Base-by-base conservation (phyloP, 306 rosid species). In the Abrus precatorius region DNA sequence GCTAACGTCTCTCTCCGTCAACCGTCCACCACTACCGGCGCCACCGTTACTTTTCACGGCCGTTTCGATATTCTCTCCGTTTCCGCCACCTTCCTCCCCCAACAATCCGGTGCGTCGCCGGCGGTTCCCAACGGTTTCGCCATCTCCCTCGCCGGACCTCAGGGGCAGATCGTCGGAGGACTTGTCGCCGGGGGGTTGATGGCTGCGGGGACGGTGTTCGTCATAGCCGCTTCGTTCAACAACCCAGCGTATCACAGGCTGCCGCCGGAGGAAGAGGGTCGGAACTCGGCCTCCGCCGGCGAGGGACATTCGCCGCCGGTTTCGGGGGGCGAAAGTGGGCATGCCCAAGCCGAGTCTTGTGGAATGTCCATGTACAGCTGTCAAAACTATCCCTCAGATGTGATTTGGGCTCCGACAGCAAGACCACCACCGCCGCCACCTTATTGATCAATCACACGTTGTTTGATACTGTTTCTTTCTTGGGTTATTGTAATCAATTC, bases 141-240 rank as follows among this genome's bases (percentile, higher is more conserved):
- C n/a, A 90, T 93, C 88, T 90, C 97, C 0, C 89, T 95, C 5
- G 97, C 97, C 0, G 99, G 98, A 1, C 97, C 98, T 0, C 98
- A 93, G 67, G 99, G 99, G 1, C 99, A 93, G 97, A 87, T 95
- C 86, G 92, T 95, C 4, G 98, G 99, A 7, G 99, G 99, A 0
- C 12, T 89, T 1, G 97, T 95, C 38, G 86, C 86, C 20, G 98
- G 99, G 0, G 66, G 72, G 0, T 61, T 95, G 27, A 48, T 86
- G 7, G 93, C 98, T 0, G 96, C 94, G 1, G 98, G 97, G 0
- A 88, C 96, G 0, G 98, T 95, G n/a, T 91, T 69, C 75, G 62
- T 95, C 0, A 81, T 93, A 0, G 98, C 89, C 0, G 88, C 97
- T 2, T 93, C 98, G 2, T 91, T 95, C 79, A 90, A 87, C 80